phyloP scores from a whole-genome alignment of 257 asterid species.

The Ocimum tenuiflorum region DNA sequence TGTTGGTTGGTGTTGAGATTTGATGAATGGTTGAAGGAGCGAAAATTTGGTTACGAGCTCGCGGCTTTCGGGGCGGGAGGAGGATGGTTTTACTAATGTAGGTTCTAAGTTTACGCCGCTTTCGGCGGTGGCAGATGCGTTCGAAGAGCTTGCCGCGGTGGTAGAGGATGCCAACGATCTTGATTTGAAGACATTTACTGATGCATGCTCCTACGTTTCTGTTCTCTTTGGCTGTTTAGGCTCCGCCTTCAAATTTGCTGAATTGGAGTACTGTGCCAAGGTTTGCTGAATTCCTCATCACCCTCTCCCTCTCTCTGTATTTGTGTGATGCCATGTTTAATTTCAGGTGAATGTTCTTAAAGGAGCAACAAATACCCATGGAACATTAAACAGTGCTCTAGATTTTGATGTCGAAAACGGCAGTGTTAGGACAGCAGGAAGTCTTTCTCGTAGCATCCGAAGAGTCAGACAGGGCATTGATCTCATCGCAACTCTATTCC shows the following conservation, averaged over 20 bases:
- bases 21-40: constrained; percentile 25
- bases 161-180: constrained; percentile 41
- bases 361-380: constrained; percentile 42
- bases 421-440: constrained; percentile 54
- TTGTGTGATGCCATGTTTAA: too few relatives aligned
- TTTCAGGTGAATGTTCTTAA: constrained; percentile 61
- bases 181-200: constrained; percentile 65
- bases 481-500: constrained; percentile 67
- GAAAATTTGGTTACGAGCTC: constrained; percentile 10
- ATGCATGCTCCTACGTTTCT: constrained; percentile 75
- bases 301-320: not conserved
- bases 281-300: constrained; percentile 22
- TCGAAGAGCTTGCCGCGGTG: constrained; percentile 56
- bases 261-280: constrained; percentile 70
- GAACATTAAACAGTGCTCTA: constrained; percentile 40
- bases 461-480: constrained; percentile 91
- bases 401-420: constrained; percentile 44
- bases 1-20: too few relatives aligned
- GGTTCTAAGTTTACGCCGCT: constrained; percentile 40
- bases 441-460: constrained; percentile 68
- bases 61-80: constrained; percentile 31
- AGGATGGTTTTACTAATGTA: constrained; percentile 40
- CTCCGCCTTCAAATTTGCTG: constrained; percentile 85
- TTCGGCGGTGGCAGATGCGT: constrained; percentile 75
- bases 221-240: constrained; percentile 80